Percentiles rank a stretch among this genome's conserved stretches.
Evolutionary conservation across 116 monocot species (phyloP).

Genomic region (Phalaenopsis hybrid): DNA sequence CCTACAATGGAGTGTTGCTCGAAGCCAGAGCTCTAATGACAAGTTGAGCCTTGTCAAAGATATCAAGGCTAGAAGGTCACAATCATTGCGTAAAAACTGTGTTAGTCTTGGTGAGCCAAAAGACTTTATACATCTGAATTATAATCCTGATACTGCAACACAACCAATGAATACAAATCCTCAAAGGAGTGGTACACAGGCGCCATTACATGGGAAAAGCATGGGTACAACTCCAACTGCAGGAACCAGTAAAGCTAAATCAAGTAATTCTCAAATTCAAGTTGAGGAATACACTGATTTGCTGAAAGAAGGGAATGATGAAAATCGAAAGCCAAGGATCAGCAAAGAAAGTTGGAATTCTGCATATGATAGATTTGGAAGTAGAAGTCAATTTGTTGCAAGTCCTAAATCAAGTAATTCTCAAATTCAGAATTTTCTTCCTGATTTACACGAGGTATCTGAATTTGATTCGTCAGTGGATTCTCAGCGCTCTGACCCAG

Average conservation of each 20-base stretch:
- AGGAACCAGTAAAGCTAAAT: too few relatives aligned
- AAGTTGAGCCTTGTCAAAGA: not conserved
- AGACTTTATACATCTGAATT: not conserved
- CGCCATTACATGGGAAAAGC: too few relatives aligned
- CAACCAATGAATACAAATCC: not conserved
- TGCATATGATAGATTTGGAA: constrained; percentile 7
- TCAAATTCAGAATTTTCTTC: not conserved
- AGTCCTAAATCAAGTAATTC: constrained; percentile 2
- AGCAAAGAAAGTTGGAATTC: not conserved
- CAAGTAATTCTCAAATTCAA: too few relatives aligned
- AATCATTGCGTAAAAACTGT: not conserved
- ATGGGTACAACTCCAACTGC: too few relatives aligned
- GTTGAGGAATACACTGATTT: too few relatives aligned
- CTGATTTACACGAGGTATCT: not conserved
- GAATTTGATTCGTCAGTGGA: constrained; percentile 1
- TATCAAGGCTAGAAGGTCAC: not conserved
- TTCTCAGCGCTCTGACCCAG: not conserved
- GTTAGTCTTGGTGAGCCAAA: not conserved
- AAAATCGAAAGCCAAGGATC: not conserved
- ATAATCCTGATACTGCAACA: not conserved
- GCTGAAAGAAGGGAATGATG: not conserved
- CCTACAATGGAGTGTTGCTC: not conserved
- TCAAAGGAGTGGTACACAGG: not conserved
- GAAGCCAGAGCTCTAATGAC: constrained; percentile 8
- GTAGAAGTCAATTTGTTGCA: not conserved